These are phyloP conservation scores for Chaetothyriales sp. DNA, from an alignment of 2,329 filamentous ascomycete species.

Conservation along the genomic window DNA sequence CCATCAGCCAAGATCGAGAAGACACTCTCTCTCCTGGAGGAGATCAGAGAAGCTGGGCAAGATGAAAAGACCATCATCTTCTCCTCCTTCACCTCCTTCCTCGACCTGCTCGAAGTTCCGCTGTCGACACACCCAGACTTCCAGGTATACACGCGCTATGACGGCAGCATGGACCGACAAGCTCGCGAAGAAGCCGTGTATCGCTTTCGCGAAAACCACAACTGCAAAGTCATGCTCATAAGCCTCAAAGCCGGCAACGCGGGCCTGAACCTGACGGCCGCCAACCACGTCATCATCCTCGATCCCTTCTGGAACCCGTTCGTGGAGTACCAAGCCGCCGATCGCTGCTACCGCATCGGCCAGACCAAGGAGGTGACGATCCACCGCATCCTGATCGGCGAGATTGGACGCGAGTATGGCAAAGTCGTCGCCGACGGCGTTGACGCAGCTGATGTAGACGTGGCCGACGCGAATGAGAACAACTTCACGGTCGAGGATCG, in stretches of 20 bases:
- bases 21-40: conserved; percentile 49
- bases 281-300: conserved; percentile 75
- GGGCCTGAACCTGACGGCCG: conserved; percentile 71
- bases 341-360: conserved; percentile 77
- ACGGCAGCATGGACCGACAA: conserved; percentile 57
- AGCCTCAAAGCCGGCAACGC: conserved; percentile 72
- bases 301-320: conserved; percentile 86
- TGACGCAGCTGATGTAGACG: not conserved
- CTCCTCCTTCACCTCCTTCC: conserved; percentile 64
- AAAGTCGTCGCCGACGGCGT: not conserved
- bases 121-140: conserved; percentile 31
- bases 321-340: conserved; percentile 78
- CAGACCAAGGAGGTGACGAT: conserved; percentile 62
- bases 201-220: conserved; percentile 49
- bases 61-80: conserved; percentile 71
- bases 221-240: conserved; percentile 58
- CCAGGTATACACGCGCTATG: conserved; percentile 56
- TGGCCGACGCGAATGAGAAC: not conserved
- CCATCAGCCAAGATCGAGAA: conserved; percentile 64
- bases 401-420: not conserved
- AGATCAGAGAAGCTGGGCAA: conserved; percentile 34
- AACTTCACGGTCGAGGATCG: conserved; percentile 68
- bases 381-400: conserved; percentile 57
- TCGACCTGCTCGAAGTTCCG: conserved; percentile 64
- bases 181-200: conserved; percentile 54